Evolutionary conservation across 2,329 filamentous ascomycete species (phyloP).

Genomic region (Alternaria triticimaculans): DNA sequence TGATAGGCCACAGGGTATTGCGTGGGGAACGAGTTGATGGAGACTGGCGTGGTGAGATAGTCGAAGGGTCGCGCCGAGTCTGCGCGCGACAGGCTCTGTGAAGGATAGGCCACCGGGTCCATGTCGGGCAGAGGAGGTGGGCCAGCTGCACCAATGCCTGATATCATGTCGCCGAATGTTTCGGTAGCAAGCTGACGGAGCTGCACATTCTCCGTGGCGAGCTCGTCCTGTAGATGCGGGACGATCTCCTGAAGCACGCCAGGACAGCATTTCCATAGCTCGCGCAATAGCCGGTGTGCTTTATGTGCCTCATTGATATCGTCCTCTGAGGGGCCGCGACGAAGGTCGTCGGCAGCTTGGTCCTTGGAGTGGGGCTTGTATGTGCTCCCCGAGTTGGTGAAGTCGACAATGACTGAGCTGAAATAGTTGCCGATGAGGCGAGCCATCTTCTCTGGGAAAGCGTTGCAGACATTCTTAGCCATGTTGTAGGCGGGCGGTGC

Average conservation of each 20-base stretch:
- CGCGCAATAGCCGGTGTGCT: constrained; percentile 85
- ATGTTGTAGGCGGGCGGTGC: constrained; percentile 94
- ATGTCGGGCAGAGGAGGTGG: constrained; percentile 74
- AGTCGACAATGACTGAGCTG: constrained; percentile 92
- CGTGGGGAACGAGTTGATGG: constrained; percentile 87
- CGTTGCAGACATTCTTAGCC: constrained; percentile 92
- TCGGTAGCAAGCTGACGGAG: constrained; percentile 88
- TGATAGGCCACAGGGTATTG: constrained; percentile 80
- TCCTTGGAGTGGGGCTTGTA: constrained; percentile 43
- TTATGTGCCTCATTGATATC: constrained; percentile 89
- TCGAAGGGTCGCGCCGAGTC: constrained; percentile 52
- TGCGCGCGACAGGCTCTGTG: constrained; percentile 61
- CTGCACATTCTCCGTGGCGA: constrained; percentile 87
- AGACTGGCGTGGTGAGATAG: constrained; percentile 80
- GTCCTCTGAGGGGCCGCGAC: constrained; percentile 73
- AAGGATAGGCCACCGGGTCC: constrained; percentile 86
- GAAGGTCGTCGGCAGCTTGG: constrained; percentile 53
- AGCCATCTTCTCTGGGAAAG: constrained; percentile 90
- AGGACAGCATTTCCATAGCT: constrained; percentile 92
- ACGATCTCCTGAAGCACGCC: constrained; percentile 90
- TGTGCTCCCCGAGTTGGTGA: constrained; percentile 55
- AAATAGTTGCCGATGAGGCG: constrained; percentile 96
- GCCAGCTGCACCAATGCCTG: constrained; percentile 90
- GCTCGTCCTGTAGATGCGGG: constrained; percentile 88
- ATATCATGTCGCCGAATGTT: constrained; percentile 92